Evolutionary conservation across 768 basidiomycete species (phyloP).

Genomic region (Pulveroboletus sp.): DNA sequence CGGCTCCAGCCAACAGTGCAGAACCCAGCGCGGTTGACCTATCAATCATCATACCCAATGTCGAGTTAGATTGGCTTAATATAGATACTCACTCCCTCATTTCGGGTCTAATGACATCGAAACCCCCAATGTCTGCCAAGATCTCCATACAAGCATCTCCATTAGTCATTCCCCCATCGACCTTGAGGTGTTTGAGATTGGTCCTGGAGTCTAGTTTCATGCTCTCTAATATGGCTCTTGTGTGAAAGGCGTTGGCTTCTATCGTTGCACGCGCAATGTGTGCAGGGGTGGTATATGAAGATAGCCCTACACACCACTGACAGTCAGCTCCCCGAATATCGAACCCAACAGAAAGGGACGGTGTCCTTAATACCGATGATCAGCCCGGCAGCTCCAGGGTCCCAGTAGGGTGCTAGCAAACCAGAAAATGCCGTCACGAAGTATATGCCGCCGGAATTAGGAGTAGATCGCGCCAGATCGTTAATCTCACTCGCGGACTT

Average conservation of each 20-base stretch:
- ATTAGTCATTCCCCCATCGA: slow-evolving; percentile 99
- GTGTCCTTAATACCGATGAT: slow-evolving; percentile 57
- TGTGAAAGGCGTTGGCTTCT: slow-evolving; percentile 96
- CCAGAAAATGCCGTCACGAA: slow-evolving; percentile 98
- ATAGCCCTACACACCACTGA: slow-evolving; percentile 45
- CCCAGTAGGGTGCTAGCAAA: slow-evolving; percentile 97
- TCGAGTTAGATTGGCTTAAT: background rate
- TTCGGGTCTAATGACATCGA: slow-evolving; percentile 85
- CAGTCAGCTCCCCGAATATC: background rate
- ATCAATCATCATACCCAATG: background rate
- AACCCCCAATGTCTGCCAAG: slow-evolving; percentile 86
- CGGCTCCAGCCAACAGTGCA: slow-evolving; percentile 87
- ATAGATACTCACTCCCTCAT: slow-evolving; percentile 82
- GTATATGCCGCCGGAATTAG: slow-evolving; percentile 83
- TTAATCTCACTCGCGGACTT: slow-evolving; percentile 80
- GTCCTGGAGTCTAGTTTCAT: slow-evolving; percentile 88
- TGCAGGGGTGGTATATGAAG: slow-evolving; percentile 83
- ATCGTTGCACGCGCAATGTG: slow-evolving; percentile 94
- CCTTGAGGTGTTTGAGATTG: slow-evolving; percentile 80
- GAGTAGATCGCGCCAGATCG: slow-evolving; percentile 67
- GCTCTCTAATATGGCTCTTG: slow-evolving; percentile 89
- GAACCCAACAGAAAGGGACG: background rate
- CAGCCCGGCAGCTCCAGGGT: slow-evolving; percentile 81
- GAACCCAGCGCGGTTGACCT: slow-evolving; percentile 95
- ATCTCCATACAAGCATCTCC: slow-evolving; percentile 85